phyloP scores from a whole-genome alignment of 179 eudicot species.

The Corrigiola litoralis region DNA sequence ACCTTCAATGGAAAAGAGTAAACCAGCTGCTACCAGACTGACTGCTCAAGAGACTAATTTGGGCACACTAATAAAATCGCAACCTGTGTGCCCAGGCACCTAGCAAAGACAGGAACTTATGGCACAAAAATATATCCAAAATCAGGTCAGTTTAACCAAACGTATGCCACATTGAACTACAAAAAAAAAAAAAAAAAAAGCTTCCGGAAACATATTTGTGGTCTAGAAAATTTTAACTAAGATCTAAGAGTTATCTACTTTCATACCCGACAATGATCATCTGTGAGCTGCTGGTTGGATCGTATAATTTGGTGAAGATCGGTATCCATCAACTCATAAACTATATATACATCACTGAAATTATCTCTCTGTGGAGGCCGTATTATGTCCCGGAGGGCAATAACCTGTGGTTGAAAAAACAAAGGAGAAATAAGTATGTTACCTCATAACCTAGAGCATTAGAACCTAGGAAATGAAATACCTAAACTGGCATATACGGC shows the following conservation, averaged over 20 bases:
- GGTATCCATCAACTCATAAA: constrained; percentile 86
- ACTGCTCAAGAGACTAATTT: no score
- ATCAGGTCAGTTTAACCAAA: no score
- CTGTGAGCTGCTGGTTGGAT: constrained; percentile 61
- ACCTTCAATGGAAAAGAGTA: no score
- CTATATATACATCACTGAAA: constrained; percentile 82
- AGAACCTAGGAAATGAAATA: neutral
- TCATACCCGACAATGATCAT: constrained; percentile 92
- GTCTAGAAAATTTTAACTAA: neutral
- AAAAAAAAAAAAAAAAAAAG: neutral
- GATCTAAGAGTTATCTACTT: neutral
- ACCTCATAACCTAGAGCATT: neutral
- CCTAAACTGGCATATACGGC: neutral
- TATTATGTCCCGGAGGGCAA: constrained; percentile 65
- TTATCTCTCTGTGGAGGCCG: constrained; percentile 79
- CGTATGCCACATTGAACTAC: neutral
- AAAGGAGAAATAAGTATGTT: neutral
- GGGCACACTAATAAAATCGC: no score
- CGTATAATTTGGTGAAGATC: constrained; percentile 87
- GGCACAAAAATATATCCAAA: no score
- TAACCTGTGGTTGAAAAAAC: constrained; percentile 41
- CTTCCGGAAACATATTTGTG: no score
- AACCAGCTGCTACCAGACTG: no score
- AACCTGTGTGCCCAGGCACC: no score
- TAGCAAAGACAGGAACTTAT: no score